These are phyloP conservation scores for Aspergillus conjunctus DNA, from an alignment of 495 filamentous ascomycete genomes.

Conservation along the genomic window DNA sequence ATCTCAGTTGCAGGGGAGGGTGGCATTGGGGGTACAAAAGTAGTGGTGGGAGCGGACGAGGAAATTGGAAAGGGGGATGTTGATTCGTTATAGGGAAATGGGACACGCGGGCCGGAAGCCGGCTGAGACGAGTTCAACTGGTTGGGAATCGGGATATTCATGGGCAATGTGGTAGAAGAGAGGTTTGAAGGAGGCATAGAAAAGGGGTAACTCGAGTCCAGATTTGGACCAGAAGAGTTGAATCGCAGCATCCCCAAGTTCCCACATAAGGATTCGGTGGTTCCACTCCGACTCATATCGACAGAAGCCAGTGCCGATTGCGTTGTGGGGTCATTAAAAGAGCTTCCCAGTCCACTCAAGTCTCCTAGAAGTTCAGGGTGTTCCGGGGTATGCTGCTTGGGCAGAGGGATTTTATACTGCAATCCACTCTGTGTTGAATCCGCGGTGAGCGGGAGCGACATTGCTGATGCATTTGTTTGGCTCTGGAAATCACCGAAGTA, in stretches of 20 bases:
- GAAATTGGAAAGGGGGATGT: slow-evolving; percentile 33
- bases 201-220: slow-evolving; percentile 36
- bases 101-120: slow-evolving; percentile 32
- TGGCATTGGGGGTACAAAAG: slow-evolving; percentile 25
- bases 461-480: slow-evolving; percentile 31
- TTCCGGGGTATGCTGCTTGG: slow-evolving; percentile 20
- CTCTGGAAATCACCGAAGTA: slow-evolving; percentile 34
- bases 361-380: slow-evolving; percentile 22
- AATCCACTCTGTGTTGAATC: slow-evolving; percentile 33
- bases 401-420: slow-evolving; percentile 26
- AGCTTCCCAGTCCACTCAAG: slow-evolving; percentile 19
- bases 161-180: slow-evolving; percentile 33
- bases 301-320: slow-evolving; percentile 27
- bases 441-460: slow-evolving; percentile 35
- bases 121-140: slow-evolving; percentile 28
- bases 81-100: slow-evolving; percentile 34
- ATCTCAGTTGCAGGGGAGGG: slow-evolving; percentile 36
- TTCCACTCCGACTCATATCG: slow-evolving; percentile 51
- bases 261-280: slow-evolving; percentile 47
- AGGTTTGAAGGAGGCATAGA: slow-evolving; percentile 39
- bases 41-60: slow-evolving; percentile 39
- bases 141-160: slow-evolving; percentile 35
- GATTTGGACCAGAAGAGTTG: slow-evolving; percentile 41
- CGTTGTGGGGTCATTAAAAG: slow-evolving; percentile 27
- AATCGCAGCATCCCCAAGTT: slow-evolving; percentile 50